phyloP scores from a whole-genome alignment of 2,329 filamentous ascomycete species.

The Truncatella angustata region DNA sequence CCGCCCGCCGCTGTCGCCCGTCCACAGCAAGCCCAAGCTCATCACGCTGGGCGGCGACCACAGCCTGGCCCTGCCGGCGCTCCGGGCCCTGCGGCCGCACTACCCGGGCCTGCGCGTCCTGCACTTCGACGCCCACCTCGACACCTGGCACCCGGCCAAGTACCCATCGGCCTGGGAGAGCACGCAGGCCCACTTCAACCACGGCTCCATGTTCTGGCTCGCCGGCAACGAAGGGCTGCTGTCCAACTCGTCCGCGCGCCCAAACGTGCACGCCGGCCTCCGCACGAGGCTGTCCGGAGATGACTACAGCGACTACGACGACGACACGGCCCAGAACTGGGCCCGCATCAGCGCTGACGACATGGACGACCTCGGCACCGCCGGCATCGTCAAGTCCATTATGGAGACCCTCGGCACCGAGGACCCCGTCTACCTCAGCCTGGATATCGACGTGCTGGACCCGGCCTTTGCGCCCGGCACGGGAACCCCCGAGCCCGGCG shows the following conservation, averaged over 20 bases:
- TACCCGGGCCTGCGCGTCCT: slow-evolving; percentile 68
- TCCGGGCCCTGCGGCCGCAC: slow-evolving; percentile 62
- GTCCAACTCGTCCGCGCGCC: slow-evolving; percentile 65
- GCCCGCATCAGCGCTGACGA: slow-evolving; percentile 79
- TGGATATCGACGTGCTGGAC: slow-evolving; percentile 76
- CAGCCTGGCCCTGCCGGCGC: slow-evolving; percentile 66
- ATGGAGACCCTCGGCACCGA: slow-evolving; percentile 69
- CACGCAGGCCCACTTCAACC: slow-evolving; percentile 74
- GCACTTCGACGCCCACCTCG: slow-evolving; percentile 77
- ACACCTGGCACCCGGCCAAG: slow-evolving; percentile 81
- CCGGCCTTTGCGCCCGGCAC: slow-evolving; percentile 69
- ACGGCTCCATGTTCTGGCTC: slow-evolving; percentile 91
- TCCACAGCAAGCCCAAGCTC: slow-evolving; percentile 48
- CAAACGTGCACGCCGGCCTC: slow-evolving; percentile 78
- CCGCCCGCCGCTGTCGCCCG: slow-evolving; percentile 32
- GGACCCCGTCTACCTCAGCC: slow-evolving; percentile 75
- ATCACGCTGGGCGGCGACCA: slow-evolving; percentile 74
- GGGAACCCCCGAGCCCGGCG: slow-evolving; percentile 85
- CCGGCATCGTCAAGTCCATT: slow-evolving; percentile 69
- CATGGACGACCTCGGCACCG: slow-evolving; percentile 76
- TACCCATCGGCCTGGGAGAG: slow-evolving; percentile 75
- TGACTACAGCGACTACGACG: slow-evolving; percentile 62
- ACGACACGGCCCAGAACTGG: slow-evolving; percentile 76
- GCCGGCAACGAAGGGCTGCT: slow-evolving; percentile 79
- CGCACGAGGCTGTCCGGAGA: slow-evolving; percentile 70